Evolutionary conservation across 2,329 filamentous ascomycete genomes (phyloP).

Genomic region (Alternaria sp.): DNA sequence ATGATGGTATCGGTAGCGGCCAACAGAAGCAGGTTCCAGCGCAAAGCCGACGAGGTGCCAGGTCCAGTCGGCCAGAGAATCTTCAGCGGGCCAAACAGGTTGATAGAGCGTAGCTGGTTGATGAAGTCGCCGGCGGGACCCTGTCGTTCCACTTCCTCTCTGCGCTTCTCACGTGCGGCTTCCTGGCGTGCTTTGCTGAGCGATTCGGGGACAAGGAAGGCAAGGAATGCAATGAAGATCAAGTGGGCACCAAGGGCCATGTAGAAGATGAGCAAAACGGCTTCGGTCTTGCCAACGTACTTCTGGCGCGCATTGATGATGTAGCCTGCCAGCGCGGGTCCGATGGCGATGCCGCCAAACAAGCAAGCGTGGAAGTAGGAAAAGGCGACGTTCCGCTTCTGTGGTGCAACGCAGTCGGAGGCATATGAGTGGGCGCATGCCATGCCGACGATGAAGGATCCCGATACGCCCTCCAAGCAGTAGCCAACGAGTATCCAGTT

Average conservation of each 20-base stretch:
- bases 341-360: slow-evolving; percentile 86
- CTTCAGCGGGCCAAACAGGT: slow-evolving; percentile 77
- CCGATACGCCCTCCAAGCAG: slow-evolving; percentile 80
- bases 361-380: slow-evolving; percentile 89
- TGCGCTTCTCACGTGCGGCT: slow-evolving; percentile 72
- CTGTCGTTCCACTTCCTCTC: slow-evolving; percentile 46
- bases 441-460: slow-evolving; percentile 86
- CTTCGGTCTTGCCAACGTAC: slow-evolving; percentile 64
- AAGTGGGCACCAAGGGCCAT: slow-evolving; percentile 74
- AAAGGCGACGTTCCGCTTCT: slow-evolving; percentile 80
- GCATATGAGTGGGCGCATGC: slow-evolving; percentile 84
- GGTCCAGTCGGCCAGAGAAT: slow-evolving; percentile 77
- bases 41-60: slow-evolving; percentile 65
- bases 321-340: slow-evolving; percentile 80
- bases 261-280: slow-evolving; percentile 84
- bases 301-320: slow-evolving; percentile 66
- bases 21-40: slow-evolving; percentile 82
- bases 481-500: slow-evolving; percentile 79
- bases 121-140: slow-evolving; percentile 52
- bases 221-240: slow-evolving; percentile 74
- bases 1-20: slow-evolving; percentile 81
- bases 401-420: slow-evolving; percentile 83
- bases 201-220: slow-evolving; percentile 81
- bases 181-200: slow-evolving; percentile 75
- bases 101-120: slow-evolving; percentile 56